These are phyloP conservation scores for Cadophora gregata DNA, from an alignment of 2,329 filamentous ascomycete species.

Conservation along the genomic window DNA sequence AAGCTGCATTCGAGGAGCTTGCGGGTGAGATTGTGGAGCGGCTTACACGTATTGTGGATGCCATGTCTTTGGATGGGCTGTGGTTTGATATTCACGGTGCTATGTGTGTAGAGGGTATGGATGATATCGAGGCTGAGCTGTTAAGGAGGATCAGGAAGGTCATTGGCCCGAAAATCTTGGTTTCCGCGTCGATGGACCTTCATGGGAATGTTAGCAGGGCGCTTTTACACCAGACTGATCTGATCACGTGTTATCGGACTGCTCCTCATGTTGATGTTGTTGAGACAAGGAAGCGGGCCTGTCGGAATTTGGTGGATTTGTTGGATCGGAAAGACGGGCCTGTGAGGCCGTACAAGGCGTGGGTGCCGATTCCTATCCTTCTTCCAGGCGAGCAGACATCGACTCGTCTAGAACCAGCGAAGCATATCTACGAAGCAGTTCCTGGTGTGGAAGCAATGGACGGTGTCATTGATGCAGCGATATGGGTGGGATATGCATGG, in stretches of 20 bases:
- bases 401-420: constrained; percentile 58
- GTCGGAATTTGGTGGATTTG: constrained; percentile 53
- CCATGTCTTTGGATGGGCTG: constrained; percentile 51
- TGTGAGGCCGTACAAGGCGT: constrained; percentile 55
- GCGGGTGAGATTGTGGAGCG: constrained; percentile 49
- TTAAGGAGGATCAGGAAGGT: constrained; percentile 52
- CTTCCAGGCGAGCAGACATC: constrained; percentile 61
- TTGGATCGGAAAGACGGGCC: constrained; percentile 39
- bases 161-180: constrained; percentile 52
- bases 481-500: constrained; percentile 64
- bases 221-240: constrained; percentile 55
- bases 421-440: constrained; percentile 56
- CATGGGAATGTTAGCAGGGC: constrained; percentile 59
- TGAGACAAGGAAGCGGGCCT: constrained; percentile 58
- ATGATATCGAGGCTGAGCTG: constrained; percentile 56
- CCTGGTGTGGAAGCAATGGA: constrained; percentile 49
- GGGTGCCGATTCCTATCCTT: constrained; percentile 57
- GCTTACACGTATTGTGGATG: constrained; percentile 47
- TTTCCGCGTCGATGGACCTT: constrained; percentile 61
- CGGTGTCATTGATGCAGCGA: constrained; percentile 56
- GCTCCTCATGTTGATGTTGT: constrained; percentile 56
- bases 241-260: constrained; percentile 56
- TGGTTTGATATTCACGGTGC: constrained; percentile 64
- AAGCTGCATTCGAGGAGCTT: constrained; percentile 54
- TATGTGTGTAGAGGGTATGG: constrained; percentile 57